Conservation (phyloP, 192 early-diverging fungal species). For the Coemansia sp. region DNA sequence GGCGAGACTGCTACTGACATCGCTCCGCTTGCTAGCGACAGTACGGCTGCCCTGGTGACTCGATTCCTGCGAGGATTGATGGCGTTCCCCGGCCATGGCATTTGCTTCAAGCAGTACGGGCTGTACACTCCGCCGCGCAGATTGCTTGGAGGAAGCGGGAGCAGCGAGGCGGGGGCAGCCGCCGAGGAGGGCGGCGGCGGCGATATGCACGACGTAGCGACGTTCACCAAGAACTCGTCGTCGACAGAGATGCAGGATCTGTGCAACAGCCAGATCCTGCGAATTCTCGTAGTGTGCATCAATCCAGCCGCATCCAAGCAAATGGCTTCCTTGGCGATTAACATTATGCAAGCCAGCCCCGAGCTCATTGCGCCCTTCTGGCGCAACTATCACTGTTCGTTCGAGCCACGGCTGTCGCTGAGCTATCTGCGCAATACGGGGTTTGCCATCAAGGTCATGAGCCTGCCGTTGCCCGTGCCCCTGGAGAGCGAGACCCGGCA, state of each 20-base stretch:
- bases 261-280: slow-evolving; percentile 50
- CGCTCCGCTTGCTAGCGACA: slow-evolving; percentile 12
- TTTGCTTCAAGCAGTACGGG: slow-evolving; percentile 52
- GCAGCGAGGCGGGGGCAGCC: neutral
- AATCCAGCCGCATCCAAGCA: slow-evolving; percentile 26
- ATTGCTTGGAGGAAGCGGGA: neutral
- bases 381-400: slow-evolving; percentile 33
- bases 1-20: neutral
- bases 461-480: slow-evolving; percentile 29
- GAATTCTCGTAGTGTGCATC: slow-evolving; percentile 38
- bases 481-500: slow-evolving; percentile 7
- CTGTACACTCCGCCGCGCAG: slow-evolving; percentile 41
- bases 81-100: slow-evolving; percentile 45
- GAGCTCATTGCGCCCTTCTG: slow-evolving; percentile 57
- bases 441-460: slow-evolving; percentile 42
- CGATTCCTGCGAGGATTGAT: slow-evolving; percentile 52
- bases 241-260: slow-evolving; percentile 27
- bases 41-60: slow-evolving; percentile 29
- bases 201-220: slow-evolving; percentile 22
- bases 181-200: neutral
- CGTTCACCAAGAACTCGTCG: slow-evolving; percentile 11
- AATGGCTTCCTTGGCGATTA: slow-evolving; percentile 33
- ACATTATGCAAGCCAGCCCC: slow-evolving; percentile 40
- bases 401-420: slow-evolving; percentile 50
- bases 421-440: slow-evolving; percentile 41